Evolutionary conservation across 108 stramenopile species (phyloP).

Genomic region (Nannochloropsis granulata): DNA sequence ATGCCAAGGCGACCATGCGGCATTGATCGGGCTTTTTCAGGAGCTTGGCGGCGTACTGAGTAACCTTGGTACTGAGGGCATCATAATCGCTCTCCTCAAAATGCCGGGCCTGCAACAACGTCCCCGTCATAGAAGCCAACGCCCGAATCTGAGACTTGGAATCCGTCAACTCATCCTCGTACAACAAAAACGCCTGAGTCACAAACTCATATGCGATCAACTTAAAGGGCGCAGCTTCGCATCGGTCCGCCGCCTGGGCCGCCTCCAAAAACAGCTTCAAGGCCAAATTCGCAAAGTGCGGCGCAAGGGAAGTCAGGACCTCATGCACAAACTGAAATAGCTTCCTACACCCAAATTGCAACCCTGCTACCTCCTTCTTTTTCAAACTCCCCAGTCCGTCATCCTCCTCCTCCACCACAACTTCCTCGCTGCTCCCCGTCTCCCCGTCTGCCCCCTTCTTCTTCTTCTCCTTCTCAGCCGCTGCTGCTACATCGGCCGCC

Average conservation of each 20-base stretch:
- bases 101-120: slow-evolving; percentile 49
- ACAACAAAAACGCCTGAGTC: slow-evolving; percentile 57
- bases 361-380: background rate
- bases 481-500: background rate
- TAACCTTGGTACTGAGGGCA: slow-evolving; percentile 73
- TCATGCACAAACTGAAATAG: slow-evolving; percentile 85
- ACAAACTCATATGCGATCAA: slow-evolving; percentile 86
- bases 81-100: slow-evolving; percentile 74
- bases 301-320: slow-evolving; percentile 56
- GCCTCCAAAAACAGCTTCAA: slow-evolving; percentile 73
- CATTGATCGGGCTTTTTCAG: slow-evolving; percentile 88
- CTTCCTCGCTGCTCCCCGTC: background rate
- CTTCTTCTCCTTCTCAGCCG: background rate
- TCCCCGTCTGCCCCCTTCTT: background rate
- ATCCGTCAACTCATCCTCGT: slow-evolving; percentile 76
- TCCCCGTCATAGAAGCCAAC: slow-evolving; percentile 66
- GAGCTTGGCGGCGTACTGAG: slow-evolving; percentile 83
- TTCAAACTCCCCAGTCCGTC: background rate
- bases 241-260: slow-evolving; percentile 61
- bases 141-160: slow-evolving; percentile 61
- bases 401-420: background rate
- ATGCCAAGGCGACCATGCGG: slow-evolving; percentile 65
- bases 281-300: slow-evolving; percentile 49
- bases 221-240: slow-evolving; percentile 36
- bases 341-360: slow-evolving; percentile 52